A percentile compares a stretch with the other conserved stretches of the same genome.
phyloP scores from a whole-genome alignment of 345 rosid genomes.

The Leavenworthia alabamica region DNA sequence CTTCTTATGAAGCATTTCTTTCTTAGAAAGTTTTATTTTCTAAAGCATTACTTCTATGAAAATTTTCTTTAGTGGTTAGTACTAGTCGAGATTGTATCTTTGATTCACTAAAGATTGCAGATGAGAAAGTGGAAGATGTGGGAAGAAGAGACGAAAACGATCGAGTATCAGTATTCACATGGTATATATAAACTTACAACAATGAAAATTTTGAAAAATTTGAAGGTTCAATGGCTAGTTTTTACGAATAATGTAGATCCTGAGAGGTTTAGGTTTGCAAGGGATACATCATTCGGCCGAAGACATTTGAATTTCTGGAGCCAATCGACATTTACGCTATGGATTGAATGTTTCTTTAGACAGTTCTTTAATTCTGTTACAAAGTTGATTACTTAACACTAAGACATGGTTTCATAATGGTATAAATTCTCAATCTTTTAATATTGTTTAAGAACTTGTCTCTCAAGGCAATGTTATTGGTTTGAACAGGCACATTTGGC shows the following conservation, averaged over 20 bases:
- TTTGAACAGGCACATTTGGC: conserved; percentile 65
- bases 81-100: too few species aligned
- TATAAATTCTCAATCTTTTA: background rate
- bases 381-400: conserved; percentile 86
- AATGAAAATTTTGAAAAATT: background rate
- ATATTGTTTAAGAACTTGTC: too few species aligned
- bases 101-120: conserved; percentile 36
- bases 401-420: conserved; percentile 90
- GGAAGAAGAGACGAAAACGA: conserved; percentile 82
- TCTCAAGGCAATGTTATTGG: too few species aligned
- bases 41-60: too few species aligned
- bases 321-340: conserved; percentile 40
- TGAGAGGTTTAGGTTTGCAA: conserved; percentile 85
- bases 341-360: conserved; percentile 91
- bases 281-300: conserved; percentile 92
- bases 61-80: too few species aligned
- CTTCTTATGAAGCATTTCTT: too few species aligned
- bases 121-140: conserved; percentile 90
- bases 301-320: conserved; percentile 78
- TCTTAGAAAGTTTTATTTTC: too few species aligned
- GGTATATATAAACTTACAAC: conserved; percentile 30
- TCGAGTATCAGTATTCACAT: conserved; percentile 71
- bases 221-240: background rate
- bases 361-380: conserved; percentile 83
- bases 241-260: conserved; percentile 55